A percentile compares a stretch with the other conserved stretches of the same genome.
These are phyloP conservation scores for Pyrus bretschneideri DNA, from an alignment of 306 rosid species.

Conservation along the genomic window DNA sequence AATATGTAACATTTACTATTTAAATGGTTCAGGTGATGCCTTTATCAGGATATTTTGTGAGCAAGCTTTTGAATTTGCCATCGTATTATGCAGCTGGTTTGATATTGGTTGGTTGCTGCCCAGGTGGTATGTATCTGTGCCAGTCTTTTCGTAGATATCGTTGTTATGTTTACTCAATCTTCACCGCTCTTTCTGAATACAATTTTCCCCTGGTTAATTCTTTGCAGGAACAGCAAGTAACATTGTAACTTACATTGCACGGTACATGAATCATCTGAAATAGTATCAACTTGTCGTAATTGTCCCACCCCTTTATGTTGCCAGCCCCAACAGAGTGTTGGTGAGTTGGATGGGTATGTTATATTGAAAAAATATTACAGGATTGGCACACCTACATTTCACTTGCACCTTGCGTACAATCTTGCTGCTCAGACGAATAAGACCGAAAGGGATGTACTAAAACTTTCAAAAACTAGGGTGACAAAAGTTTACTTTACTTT, in stretches of 20 bases:
- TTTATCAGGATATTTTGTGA: constrained; percentile 52
- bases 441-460: not conserved
- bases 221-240: constrained; percentile 92
- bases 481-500: not conserved
- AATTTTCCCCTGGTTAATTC: not conserved
- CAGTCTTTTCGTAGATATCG: not conserved
- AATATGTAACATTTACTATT: not conserved
- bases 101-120: constrained; percentile 76
- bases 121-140: constrained; percentile 59
- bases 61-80: constrained; percentile 74
- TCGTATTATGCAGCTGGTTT: constrained; percentile 85
- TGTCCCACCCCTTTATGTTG: not conserved
- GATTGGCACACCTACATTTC: not conserved
- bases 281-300: not conserved
- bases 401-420: not conserved
- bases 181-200: not conserved
- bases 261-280: constrained; percentile 37
- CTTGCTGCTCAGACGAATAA: not conserved
- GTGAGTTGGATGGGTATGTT: not conserved
- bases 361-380: not conserved
- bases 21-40: constrained; percentile 74
- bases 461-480: not conserved
- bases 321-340: not conserved
- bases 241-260: constrained; percentile 78
- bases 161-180: not conserved